Conservation (phyloP, 202 grass and related monocot genomes). For the Zizania palustris region DNA sequence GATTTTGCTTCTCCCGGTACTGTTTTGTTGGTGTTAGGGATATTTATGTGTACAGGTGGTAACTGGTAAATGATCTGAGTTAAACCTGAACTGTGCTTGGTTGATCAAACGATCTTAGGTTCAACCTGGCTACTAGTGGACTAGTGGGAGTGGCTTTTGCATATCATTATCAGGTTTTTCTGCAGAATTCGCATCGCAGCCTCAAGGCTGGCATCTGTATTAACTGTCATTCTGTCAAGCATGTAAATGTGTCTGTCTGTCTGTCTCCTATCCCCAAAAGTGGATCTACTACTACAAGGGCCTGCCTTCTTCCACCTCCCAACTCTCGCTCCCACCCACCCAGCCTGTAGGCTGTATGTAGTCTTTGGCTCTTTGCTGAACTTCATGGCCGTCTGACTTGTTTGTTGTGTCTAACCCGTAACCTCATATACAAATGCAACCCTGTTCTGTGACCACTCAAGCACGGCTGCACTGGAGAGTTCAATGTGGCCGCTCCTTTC, state of each 20-base stretch:
- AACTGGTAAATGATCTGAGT: slow-evolving; percentile 20
- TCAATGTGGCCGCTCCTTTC: background rate
- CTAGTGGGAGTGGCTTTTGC: background rate
- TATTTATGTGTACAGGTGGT: slow-evolving; percentile 43
- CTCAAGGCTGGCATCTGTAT: background rate
- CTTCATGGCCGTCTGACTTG: background rate
- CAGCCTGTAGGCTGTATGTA: no score
- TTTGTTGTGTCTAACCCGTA: background rate
- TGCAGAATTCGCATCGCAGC: slow-evolving; percentile 3
- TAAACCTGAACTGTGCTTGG: background rate
- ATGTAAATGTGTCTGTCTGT: background rate
- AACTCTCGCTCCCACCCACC: background rate
- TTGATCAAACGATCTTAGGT: background rate
- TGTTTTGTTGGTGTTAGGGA: slow-evolving; percentile 38
- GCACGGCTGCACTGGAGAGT: background rate
- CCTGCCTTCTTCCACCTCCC: background rate
- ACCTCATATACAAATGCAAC: background rate
- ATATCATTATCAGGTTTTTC: background rate
- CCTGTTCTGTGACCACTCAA: background rate
- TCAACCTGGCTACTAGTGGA: background rate
- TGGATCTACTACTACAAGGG: no score
- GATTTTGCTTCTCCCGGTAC: slow-evolving; percentile 31
- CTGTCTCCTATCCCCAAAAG: no score
- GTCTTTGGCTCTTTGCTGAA: background rate
- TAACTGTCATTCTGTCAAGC: background rate